Conservation (phyloP, 345 rosid species). For the Salix exigua region DNA sequence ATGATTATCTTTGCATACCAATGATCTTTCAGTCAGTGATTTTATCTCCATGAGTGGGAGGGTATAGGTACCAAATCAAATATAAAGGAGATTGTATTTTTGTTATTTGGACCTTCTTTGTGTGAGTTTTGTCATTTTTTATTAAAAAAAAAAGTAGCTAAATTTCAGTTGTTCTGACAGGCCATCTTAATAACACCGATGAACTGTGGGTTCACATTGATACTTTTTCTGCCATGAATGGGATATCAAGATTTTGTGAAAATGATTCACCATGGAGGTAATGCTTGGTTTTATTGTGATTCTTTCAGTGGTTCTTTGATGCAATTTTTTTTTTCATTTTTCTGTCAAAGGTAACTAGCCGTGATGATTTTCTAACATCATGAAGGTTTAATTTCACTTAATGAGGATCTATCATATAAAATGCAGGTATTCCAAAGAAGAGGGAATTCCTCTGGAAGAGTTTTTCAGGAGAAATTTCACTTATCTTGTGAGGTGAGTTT, state of each 20-base stretch:
- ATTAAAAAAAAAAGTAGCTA: too few relatives aligned
- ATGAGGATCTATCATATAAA: not conserved
- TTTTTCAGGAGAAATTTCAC: slow-evolving; percentile 58
- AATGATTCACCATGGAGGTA: slow-evolving; percentile 82
- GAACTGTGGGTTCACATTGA: slow-evolving; percentile 82
- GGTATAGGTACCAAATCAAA: not conserved
- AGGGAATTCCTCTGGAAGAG: slow-evolving; percentile 56
- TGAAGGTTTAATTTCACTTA: not conserved
- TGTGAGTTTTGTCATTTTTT: not conserved
- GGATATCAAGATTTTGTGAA: slow-evolving; percentile 92
- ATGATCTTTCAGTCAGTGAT: not conserved
- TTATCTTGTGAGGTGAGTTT: slow-evolving; percentile 66
- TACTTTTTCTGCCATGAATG: slow-evolving; percentile 89
- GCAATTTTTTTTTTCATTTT: not conserved
- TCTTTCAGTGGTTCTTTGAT: not conserved
- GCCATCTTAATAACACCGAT: slow-evolving; percentile 32
- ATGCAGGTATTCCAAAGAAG: slow-evolving; percentile 94
- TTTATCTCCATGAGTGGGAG: not conserved
- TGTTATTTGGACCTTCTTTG: not conserved
- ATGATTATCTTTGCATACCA: not conserved
- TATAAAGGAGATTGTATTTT: not conserved
- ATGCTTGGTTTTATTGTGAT: slow-evolving; percentile 11
- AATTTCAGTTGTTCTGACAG: slow-evolving; percentile 31
- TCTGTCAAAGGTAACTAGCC: not conserved
- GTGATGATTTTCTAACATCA: not conserved